These are phyloP conservation scores for Fusarium paranaense DNA, from an alignment of 2,329 filamentous ascomycete species.

Conservation along the genomic window DNA sequence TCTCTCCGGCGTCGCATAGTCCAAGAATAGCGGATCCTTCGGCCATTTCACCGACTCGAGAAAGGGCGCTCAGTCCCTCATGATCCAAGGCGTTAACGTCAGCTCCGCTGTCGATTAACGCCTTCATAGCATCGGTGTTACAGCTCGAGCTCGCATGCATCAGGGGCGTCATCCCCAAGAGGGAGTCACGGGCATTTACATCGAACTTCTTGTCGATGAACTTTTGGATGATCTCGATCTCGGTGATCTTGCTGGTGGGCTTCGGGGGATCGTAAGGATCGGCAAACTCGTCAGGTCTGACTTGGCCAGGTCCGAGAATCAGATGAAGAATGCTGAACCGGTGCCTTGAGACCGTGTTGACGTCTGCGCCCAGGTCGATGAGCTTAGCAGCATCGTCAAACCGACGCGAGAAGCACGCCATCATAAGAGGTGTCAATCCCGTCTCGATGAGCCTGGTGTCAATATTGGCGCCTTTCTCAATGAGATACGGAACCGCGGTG, in stretches of 20 bases:
- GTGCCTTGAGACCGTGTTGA: conserved; percentile 38
- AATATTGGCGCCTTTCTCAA: conserved; percentile 42
- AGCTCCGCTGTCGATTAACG: conserved; percentile 39
- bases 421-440: conserved; percentile 43
- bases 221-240: conserved; percentile 43
- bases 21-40: conserved; percentile 38
- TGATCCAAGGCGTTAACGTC: conserved; percentile 42
- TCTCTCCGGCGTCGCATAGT: conserved; percentile 38
- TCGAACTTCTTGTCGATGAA: conserved; percentile 43
- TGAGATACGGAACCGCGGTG: conserved; percentile 41
- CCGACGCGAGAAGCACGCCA: conserved; percentile 43
- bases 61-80: conserved; percentile 40
- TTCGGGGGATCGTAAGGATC: conserved; percentile 22
- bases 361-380: conserved; percentile 41
- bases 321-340: conserved; percentile 44
- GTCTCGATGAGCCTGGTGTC: conserved; percentile 42
- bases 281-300: conserved; percentile 36
- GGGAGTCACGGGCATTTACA: conserved; percentile 39
- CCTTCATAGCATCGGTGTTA: conserved; percentile 41
- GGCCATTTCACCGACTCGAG: conserved; percentile 41
- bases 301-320: conserved; percentile 40
- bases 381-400: conserved; percentile 44
- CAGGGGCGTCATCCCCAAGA: conserved; percentile 44
- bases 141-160: conserved; percentile 45
- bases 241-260: conserved; percentile 24